Evolutionary conservation across 768 basidiomycete species (phyloP).

Genomic region (Stropharia rugosoannulata): DNA sequence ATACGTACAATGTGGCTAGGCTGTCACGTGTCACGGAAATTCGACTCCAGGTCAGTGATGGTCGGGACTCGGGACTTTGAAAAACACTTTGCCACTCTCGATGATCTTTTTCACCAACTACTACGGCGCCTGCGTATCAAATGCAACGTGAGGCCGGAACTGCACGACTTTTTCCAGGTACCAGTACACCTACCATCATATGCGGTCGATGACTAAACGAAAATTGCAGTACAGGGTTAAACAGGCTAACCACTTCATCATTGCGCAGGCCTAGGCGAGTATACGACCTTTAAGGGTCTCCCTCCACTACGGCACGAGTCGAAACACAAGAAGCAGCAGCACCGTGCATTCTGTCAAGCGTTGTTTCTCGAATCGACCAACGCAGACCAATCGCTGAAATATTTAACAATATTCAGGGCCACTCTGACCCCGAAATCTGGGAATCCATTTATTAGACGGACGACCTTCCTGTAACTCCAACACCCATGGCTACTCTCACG

Average conservation of each 20-base stretch:
- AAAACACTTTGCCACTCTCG: not conserved
- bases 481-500: constrained; percentile 39
- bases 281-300: too few relatives aligned
- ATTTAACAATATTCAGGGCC: not conserved
- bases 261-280: too few relatives aligned
- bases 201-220: too few relatives aligned
- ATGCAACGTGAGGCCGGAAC: not conserved
- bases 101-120: not conserved
- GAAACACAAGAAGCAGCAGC: too few relatives aligned
- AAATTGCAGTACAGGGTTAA: too few relatives aligned
- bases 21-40: too few relatives aligned
- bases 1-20: too few relatives aligned
- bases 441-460: too few relatives aligned
- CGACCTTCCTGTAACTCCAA: not conserved
- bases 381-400: not conserved
- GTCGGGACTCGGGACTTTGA: not conserved
- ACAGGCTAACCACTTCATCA: too few relatives aligned
- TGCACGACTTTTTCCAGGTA: not conserved
- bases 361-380: too few relatives aligned
- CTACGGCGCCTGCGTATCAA: not conserved
- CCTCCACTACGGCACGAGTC: too few relatives aligned
- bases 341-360: too few relatives aligned
- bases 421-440: not conserved
- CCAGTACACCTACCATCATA: not conserved
- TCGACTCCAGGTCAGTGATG: not conserved